Base-by-base conservation (phyloP, 208 protist species). In the Acanthamoeba sp. region DNA sequence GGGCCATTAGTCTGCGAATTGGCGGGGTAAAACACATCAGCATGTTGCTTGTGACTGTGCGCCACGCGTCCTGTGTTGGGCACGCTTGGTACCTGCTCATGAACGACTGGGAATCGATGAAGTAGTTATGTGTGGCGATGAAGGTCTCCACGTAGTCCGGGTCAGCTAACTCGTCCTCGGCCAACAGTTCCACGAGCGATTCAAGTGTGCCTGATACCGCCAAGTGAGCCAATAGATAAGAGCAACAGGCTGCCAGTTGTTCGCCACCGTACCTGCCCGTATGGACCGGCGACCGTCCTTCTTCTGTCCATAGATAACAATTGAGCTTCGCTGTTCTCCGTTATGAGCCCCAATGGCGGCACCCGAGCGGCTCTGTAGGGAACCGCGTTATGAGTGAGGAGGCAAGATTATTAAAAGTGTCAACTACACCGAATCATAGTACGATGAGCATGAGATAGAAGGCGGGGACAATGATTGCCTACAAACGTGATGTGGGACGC, bases 101-200 rank as follows among this genome's bases (percentile, higher is more conserved):
- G 87, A 92, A 92, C 3, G 62, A 80, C 34, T 94, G 90, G 12
- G 50, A 73, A n/a, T 94, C 90, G 20, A 94, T 94, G 69, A 94
- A 94, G 36, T 94, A 94, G 90, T 59, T 94, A 18, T 94, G 90
- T 5, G 90, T 94, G 32, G 90, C 34, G 5, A 94, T 64, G n/a
- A 94, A 94, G 66, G 90, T 85, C 29, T 94, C 90, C 29, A 94
- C 90, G 40, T 94, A 94, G 62, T 85, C 90, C 5, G 69, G 90
- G 29, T 69, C 78, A 1, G 78, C 78, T 20, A 92, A 18, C 59
- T 94, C 90, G 29, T 94, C 62, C 36, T 85, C 62, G 29, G 90
- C 90, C 90, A 94, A 45, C 14, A 94, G 69, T 20, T 94, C 90
- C 64, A 94, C 71, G 12, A 94, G 90, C 12, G 52, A 62, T 16